Evolutionary conservation across 139 green algal genomes (phyloP).

Genomic region (Chlorella sp.): DNA sequence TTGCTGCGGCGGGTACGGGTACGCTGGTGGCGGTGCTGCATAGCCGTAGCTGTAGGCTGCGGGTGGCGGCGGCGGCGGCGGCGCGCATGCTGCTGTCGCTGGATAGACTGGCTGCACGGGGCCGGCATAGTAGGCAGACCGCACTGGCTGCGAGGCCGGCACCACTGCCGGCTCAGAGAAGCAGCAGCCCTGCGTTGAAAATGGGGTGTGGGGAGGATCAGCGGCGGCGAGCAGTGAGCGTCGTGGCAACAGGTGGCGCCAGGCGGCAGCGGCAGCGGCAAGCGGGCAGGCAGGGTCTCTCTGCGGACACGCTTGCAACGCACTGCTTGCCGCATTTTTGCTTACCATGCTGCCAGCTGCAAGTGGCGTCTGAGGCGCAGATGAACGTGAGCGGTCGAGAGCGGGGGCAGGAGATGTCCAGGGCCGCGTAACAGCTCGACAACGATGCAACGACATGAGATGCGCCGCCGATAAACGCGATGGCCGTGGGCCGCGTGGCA

Average conservation of each 20-base stretch:
- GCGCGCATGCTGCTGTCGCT: not conserved
- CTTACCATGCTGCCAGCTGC: not conserved
- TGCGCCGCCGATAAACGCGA: too few relatives aligned
- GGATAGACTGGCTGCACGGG: not conserved
- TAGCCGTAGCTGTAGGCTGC: not conserved
- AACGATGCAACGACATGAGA: too few relatives aligned
- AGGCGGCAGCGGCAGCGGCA: not conserved
- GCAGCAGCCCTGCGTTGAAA: not conserved
- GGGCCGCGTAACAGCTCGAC: too few relatives aligned
- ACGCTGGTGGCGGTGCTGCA: not conserved
- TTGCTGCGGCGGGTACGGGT: not conserved
- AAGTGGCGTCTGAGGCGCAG: too few relatives aligned
- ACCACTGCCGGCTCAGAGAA: not conserved
- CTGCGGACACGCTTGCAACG: not conserved
- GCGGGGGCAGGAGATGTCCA: too few relatives aligned
- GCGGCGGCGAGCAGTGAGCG: not conserved
- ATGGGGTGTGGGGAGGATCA: not conserved
- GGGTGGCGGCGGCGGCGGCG: not conserved
- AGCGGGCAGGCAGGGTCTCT: not conserved
- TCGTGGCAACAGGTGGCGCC: not conserved
- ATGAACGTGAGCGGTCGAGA: too few relatives aligned
- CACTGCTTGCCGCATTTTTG: not conserved
- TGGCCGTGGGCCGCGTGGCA: too few relatives aligned
- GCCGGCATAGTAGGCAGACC: too few relatives aligned
- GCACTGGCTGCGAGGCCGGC: not conserved